Percentiles rank a stretch among this genome's conserved stretches.
Evolutionary conservation across 768 basidiomycete species (phyloP).

Genomic region (Xerocomellus amylosporus): DNA sequence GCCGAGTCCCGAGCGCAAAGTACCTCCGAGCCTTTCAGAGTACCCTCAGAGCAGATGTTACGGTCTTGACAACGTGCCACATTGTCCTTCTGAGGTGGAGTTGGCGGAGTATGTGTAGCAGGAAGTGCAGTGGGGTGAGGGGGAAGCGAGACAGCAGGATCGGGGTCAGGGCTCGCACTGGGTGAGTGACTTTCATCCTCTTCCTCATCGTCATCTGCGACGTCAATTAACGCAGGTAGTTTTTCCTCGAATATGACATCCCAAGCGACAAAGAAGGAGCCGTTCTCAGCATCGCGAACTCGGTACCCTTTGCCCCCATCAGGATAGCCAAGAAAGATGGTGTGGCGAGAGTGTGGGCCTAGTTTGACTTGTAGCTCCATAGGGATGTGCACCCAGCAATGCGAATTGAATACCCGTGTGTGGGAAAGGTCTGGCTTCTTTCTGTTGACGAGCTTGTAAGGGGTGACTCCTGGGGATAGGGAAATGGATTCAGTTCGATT

Average conservation of each 20-base stretch:
- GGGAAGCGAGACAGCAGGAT: too few species aligned
- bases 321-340: slow-evolving; percentile 3
- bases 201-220: neutral
- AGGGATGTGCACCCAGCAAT: neutral
- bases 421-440: neutral
- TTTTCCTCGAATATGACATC: slow-evolving; percentile 3
- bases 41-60: too few species aligned
- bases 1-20: too few species aligned
- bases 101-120: too few species aligned
- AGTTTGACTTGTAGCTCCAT: neutral
- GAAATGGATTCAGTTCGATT: neutral
- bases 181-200: too few species aligned
- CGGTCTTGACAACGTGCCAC: too few species aligned
- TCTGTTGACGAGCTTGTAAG: neutral
- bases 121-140: too few species aligned
- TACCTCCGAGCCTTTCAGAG: too few species aligned
- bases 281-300: neutral
- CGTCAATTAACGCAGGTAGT: neutral
- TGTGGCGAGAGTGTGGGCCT: neutral
- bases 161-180: too few species aligned
- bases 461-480: neutral
- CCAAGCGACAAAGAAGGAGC: neutral
- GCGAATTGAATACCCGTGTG: neutral
- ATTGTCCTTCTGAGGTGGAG: too few species aligned
- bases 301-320: slow-evolving; percentile 1